These are phyloP conservation scores for Friedmanniomyces simplex DNA, from an alignment of 495 filamentous ascomycete species.

Conservation along the genomic window DNA sequence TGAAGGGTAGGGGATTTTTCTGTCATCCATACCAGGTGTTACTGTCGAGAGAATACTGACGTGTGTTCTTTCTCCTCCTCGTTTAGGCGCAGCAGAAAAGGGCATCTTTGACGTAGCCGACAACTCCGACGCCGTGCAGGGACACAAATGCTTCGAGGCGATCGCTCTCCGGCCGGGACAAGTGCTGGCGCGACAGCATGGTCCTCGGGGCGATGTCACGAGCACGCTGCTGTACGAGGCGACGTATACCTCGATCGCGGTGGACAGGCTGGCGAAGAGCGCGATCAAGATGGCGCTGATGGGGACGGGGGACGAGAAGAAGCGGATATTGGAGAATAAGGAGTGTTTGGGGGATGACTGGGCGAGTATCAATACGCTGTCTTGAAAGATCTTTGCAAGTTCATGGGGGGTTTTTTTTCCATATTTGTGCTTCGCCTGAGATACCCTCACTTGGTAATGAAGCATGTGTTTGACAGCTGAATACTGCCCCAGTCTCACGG, in stretches of 20 bases:
- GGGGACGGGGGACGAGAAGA: slow-evolving; percentile 14
- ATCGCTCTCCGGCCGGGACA: slow-evolving; percentile 13
- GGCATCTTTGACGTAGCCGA: slow-evolving; percentile 19
- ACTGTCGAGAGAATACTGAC: no score
- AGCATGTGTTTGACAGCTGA: background rate
- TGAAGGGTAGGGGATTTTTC: slow-evolving; percentile 6
- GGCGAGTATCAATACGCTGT: slow-evolving; percentile 15
- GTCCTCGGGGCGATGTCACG: slow-evolving; percentile 8
- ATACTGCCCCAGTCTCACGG: background rate
- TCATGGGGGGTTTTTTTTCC: no score
- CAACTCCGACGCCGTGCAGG: slow-evolving; percentile 11
- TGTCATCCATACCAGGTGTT: no score
- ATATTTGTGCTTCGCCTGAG: background rate
- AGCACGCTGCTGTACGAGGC: slow-evolving; percentile 15
- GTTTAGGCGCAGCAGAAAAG: slow-evolving; percentile 18
- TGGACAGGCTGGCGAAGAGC: slow-evolving; percentile 14
- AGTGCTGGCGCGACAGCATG: slow-evolving; percentile 1
- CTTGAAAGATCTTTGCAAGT: background rate
- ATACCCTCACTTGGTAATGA: background rate
- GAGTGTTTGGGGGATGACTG: slow-evolving; percentile 19
- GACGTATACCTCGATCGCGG: slow-evolving; percentile 5
- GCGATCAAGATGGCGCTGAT: slow-evolving; percentile 10
- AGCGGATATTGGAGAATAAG: slow-evolving; percentile 21
- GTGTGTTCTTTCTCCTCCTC: background rate
- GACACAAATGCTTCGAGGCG: slow-evolving; percentile 19